phyloP scores from a whole-genome alignment of 495 filamentous ascomycete species.

The Cudoniella acicularis region DNA sequence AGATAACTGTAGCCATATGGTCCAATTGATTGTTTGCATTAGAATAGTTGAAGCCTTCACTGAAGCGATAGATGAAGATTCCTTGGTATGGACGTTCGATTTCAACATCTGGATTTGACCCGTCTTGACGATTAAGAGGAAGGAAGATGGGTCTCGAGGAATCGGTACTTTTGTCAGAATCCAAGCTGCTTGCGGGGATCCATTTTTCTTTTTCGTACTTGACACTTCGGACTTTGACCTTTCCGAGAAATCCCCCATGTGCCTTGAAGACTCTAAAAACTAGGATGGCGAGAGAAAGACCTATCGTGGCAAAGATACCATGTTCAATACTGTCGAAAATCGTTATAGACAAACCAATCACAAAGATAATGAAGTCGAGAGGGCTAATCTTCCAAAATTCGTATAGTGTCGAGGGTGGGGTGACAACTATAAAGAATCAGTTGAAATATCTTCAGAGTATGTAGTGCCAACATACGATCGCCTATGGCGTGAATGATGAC shows the following conservation, averaged over 20 bases:
- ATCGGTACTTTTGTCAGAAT: neutral
- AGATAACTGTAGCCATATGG: neutral
- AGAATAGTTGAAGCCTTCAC: constrained; percentile 92
- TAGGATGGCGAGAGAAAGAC: neutral
- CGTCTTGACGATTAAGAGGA: constrained; percentile 78
- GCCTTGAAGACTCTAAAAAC: neutral
- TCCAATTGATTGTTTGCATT: constrained; percentile 74
- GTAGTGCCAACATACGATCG: constrained; percentile 87
- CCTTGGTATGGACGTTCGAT: constrained; percentile 80
- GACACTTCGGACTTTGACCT: neutral
- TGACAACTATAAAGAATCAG: no score
- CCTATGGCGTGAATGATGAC: constrained; percentile 98
- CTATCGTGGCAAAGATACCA: neutral
- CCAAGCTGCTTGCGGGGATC: neutral
- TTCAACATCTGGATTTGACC: constrained; percentile 80
- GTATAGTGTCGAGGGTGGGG: neutral
- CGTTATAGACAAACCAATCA: neutral
- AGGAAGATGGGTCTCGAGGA: constrained; percentile 69
- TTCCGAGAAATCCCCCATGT: neutral
- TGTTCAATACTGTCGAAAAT: neutral
- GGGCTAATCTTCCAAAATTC: neutral
- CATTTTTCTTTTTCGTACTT: neutral
- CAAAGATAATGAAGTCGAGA: neutral
- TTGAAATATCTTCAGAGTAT: constrained; percentile 82
- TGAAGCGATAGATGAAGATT: constrained; percentile 94